Conservation (phyloP, 129 eudicot species). For the Pseudognaphalium luteoalbum region DNA sequence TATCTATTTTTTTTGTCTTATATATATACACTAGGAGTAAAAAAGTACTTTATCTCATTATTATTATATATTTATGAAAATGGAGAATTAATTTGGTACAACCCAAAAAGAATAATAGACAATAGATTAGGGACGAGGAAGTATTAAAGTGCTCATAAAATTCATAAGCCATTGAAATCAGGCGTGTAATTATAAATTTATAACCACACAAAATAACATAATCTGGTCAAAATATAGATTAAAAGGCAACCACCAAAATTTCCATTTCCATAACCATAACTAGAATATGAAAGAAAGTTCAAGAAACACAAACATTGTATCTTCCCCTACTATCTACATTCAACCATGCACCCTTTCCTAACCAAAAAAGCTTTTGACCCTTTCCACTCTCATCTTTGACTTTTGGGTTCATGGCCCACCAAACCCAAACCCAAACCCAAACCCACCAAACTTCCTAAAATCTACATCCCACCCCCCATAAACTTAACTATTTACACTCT, state of each 20-base stretch:
- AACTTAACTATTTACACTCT: conserved; percentile 26
- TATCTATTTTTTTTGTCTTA: no score
- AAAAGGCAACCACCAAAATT: conserved; percentile 10
- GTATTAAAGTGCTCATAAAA: no score
- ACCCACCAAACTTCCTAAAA: conserved; percentile 25
- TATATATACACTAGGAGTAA: no score
- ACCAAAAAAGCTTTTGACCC: conserved; percentile 22
- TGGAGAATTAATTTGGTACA: no score
- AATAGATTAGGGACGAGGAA: no score
- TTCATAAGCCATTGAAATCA: no score
- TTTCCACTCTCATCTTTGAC: conserved; percentile 22
- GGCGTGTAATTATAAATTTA: no score
- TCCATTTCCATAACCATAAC: conserved; percentile 7
- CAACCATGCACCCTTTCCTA: conserved; percentile 4
- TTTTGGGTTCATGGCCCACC: conserved; percentile 16
- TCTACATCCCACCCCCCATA: conserved; percentile 16
- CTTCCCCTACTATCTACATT: conserved; percentile 17
- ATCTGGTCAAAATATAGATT: neutral
- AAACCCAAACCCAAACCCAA: conserved; percentile 20
- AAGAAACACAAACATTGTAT: conserved; percentile 21
- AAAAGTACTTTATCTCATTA: no score
- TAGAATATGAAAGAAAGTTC: neutral
- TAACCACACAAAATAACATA: neutral
- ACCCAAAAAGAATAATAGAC: no score
- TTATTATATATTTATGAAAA: no score